Evolutionary conservation across 495 filamentous ascomycete genomes (phyloP).

Genomic region (Aspergillus sclerotioniger): DNA sequence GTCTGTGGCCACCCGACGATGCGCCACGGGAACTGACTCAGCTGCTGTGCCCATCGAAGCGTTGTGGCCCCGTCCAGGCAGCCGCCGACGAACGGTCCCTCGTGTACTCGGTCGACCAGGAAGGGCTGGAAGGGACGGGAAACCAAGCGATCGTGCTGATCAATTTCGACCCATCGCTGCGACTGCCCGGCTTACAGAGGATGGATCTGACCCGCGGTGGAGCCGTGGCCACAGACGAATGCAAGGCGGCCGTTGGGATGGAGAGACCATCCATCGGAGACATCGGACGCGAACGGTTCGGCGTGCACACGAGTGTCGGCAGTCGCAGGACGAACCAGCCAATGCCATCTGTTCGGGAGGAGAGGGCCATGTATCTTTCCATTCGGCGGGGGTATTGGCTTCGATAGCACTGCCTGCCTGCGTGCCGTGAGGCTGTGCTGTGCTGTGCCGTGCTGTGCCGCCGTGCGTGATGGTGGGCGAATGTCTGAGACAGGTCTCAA

Average conservation of each 20-base stretch:
- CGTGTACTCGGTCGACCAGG: conserved; percentile 53
- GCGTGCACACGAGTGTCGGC: conserved; percentile 14
- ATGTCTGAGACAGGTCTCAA: not conserved
- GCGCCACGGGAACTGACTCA: conserved; percentile 46
- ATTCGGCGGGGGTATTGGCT: conserved; percentile 42
- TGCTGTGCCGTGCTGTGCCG: not conserved
- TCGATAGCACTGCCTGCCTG: conserved; percentile 16
- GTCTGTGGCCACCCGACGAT: conserved; percentile 59
- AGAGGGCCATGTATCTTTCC: conserved; percentile 33
- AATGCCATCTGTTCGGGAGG: conserved; percentile 30
- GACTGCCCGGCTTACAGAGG: conserved; percentile 32
- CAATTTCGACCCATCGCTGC: conserved; percentile 60
- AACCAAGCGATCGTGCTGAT: conserved; percentile 57
- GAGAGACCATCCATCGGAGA: conserved; percentile 11
- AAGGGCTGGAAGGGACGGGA: conserved; percentile 30
- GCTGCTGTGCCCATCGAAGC: conserved; percentile 56
- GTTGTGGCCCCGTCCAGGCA: conserved; percentile 47
- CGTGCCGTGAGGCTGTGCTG: not conserved
- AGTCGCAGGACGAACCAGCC: conserved; percentile 15
- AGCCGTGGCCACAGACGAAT: conserved; percentile 4
- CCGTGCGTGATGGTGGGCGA: not conserved
- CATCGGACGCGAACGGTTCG: not conserved
- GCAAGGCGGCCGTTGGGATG: conserved; percentile 11
- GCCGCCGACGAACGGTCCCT: conserved; percentile 61
- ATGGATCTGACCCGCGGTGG: conserved; percentile 8